Evolutionary conservation across 1,139 yeast species (phyloP), one percentile per base, ranked within the genome.

Genomic region (Candida sanyaensis): DNA sequence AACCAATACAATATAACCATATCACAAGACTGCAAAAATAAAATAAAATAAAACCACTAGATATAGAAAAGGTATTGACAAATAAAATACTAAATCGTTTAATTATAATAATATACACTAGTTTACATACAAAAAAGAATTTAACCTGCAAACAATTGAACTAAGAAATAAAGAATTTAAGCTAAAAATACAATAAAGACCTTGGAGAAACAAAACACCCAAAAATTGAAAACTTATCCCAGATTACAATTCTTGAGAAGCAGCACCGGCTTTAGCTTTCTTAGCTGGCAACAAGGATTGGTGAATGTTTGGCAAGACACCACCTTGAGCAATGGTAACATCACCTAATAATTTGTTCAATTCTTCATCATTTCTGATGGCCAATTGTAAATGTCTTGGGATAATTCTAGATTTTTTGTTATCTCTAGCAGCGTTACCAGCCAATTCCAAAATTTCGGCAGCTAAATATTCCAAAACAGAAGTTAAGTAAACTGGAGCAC

Each of bases 281-380:
- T 92, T 92, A 84, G 91, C 85, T 78, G 97, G 97, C 75, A 91
- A 85, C 76, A 92, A 85, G 81, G 88, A 87, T 77, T 87, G 92
- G 79, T 92, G 97, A 71, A 86, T 87, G 88, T 92, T 91, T 81
- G 96, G 97, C 73, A 90, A 82, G 61, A 90, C 97, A 87, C 97
- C 97, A 87, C 96, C 97, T 80, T 89, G 96, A 62, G 96, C 96
- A 66, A 89, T 90, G 60, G 96, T 88, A 63, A 89, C 96, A 71
- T 88, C 91, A 69, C 99, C 98, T 63, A 89, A 81, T 66, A 75
- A 75, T 66, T 75, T 75, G 72, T 74, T 76, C 64, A 76, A 71
- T 64, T 74, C 80, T 65, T 73, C 80, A 73, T 75, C 80, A 63
- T 74, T 74, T 76, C 80, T 75, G 71, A 71, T 75, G 69, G 80